These are phyloP conservation scores for Gracilariopsis chorda DNA, from an alignment of 23 red algal species.

Conservation along the genomic window DNA sequence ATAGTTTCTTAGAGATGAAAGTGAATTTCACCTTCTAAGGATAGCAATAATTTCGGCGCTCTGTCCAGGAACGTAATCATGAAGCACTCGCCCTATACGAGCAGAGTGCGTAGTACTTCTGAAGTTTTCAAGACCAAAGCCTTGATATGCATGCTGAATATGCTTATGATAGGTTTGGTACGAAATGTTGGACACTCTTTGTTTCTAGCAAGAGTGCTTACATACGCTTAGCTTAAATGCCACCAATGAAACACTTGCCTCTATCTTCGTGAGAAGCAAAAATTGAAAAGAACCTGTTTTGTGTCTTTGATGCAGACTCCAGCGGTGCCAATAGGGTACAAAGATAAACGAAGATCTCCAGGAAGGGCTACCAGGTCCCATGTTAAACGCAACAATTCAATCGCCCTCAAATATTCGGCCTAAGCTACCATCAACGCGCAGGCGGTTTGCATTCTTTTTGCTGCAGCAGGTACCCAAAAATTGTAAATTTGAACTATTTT, in stretches of 20 bases:
- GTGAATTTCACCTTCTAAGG: neutral
- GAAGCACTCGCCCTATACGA: neutral
- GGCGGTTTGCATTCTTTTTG: neutral
- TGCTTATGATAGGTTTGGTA: neutral
- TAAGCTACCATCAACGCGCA: neutral
- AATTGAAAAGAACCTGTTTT: neutral
- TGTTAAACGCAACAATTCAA: neutral
- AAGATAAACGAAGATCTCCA: neutral
- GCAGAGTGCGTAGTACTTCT: slow-evolving; percentile 1
- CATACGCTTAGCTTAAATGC: neutral
- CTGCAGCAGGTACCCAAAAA: neutral
- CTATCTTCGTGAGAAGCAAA: neutral
- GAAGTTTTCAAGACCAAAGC: neutral
- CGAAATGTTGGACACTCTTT: neutral
- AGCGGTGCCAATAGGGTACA: neutral
- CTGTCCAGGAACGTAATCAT: neutral
- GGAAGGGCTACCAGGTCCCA: neutral
- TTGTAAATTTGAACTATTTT: neutral
- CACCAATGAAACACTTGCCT: neutral
- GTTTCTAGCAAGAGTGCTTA: neutral
- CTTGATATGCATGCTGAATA: neutral
- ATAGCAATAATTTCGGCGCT: neutral
- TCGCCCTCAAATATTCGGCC: neutral
- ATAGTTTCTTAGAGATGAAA: neutral
- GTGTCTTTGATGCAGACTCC: neutral